Percentiles rank a stretch among this genome's conserved stretches.
These are phyloP conservation scores for Ramaria sp. DNA, from an alignment of 768 basidiomycete species.

Conservation along the genomic window DNA sequence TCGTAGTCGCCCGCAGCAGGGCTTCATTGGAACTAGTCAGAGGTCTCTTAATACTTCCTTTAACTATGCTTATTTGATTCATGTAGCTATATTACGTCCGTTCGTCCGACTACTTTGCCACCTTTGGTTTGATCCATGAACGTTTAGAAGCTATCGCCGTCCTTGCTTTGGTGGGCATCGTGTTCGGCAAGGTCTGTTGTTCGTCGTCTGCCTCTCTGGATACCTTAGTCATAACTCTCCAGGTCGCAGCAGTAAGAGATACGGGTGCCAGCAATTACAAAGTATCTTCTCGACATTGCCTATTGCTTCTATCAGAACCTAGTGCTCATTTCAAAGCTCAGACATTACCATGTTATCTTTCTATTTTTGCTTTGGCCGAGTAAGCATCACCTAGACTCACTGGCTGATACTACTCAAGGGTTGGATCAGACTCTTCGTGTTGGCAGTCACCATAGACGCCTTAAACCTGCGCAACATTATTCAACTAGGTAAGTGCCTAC, in stretches of 20 bases:
- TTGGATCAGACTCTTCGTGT: conserved; percentile 54
- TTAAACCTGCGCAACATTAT: conserved; percentile 67
- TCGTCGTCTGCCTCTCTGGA: neutral
- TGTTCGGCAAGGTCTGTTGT: conserved; percentile 41
- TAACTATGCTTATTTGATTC: neutral
- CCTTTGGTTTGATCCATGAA: conserved; percentile 12
- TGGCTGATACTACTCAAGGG: conserved; percentile 4
- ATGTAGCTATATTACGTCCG: conserved; percentile 14
- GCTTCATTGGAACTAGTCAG: conserved; percentile 64
- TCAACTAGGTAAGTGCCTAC: conserved; percentile 32
- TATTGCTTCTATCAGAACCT: neutral
- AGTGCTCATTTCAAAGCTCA: conserved; percentile 17
- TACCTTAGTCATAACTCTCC: neutral
- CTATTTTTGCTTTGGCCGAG: conserved; percentile 77
- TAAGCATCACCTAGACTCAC: conserved; percentile 23
- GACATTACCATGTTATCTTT: conserved; percentile 80
- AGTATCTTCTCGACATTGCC: neutral
- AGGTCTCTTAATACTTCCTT: conserved; percentile 8
- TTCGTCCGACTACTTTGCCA: conserved; percentile 25
- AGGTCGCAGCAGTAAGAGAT: conserved; percentile 3
- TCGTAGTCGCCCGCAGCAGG: conserved; percentile 59
- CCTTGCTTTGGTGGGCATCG: conserved; percentile 60
- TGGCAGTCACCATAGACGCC: conserved; percentile 78
- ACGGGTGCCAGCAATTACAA: conserved; percentile 6
- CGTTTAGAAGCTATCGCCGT: conserved; percentile 62